phyloP scores from a whole-genome alignment of 768 basidiomycete species.

The Suillus cothurnatus region DNA sequence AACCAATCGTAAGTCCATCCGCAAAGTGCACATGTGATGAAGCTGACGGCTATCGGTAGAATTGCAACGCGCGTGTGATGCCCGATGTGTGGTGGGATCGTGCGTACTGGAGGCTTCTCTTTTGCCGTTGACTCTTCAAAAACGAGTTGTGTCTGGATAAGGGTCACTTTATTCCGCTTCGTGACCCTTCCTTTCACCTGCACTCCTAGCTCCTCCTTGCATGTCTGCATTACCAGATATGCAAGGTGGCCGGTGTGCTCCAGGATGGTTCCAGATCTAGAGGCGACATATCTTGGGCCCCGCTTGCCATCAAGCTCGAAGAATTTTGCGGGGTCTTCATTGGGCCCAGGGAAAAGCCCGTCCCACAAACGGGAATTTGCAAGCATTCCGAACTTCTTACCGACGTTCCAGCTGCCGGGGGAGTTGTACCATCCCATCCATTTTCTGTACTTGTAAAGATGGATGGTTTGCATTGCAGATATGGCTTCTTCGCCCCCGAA shows the following conservation, averaged over 20 bases:
- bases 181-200: slow-evolving; percentile 19
- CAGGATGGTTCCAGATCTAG: slow-evolving; percentile 29
- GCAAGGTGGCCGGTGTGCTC: slow-evolving; percentile 32
- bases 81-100: not conserved
- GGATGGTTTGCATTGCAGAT: slow-evolving; percentile 32
- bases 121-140: not conserved
- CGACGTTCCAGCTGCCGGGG: slow-evolving; percentile 33
- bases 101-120: not conserved
- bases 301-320: slow-evolving; percentile 28
- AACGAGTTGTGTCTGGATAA: slow-evolving; percentile 13
- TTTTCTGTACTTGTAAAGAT: slow-evolving; percentile 27
- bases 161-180: slow-evolving; percentile 15
- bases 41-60: slow-evolving; percentile 15
- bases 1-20: slow-evolving; percentile 22
- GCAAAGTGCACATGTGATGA: slow-evolving; percentile 15
- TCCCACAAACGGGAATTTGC: slow-evolving; percentile 28
- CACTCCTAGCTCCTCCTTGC: slow-evolving; percentile 12
- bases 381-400: slow-evolving; percentile 30
- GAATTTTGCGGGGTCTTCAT: slow-evolving; percentile 21
- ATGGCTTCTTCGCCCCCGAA: slow-evolving; percentile 37
- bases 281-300: slow-evolving; percentile 29
- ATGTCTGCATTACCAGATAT: slow-evolving; percentile 23
- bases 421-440: slow-evolving; percentile 40
- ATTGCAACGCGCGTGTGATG: slow-evolving; percentile 1
- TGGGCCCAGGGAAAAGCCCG: slow-evolving; percentile 25